Evolutionary conservation across 1,284 basidiomycete species (phyloP).

Genomic region (Agroathelia rolfsii): DNA sequence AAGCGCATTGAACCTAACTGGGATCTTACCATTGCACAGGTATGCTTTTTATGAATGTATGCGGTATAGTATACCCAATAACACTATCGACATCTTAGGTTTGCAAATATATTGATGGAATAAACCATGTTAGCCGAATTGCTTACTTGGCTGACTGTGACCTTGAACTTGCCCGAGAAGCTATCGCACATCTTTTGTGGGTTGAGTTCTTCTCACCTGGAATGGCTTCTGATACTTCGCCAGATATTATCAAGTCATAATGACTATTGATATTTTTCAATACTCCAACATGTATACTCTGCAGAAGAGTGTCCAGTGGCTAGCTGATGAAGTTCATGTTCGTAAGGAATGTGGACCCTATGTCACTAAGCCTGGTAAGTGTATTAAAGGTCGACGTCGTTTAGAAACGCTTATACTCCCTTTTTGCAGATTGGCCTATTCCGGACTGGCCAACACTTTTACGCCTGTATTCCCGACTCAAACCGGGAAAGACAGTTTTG

Average conservation of each 20-base stretch:
- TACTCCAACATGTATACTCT: constrained; percentile 97
- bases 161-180: constrained; percentile 72
- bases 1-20: constrained; percentile 84
- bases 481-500: constrained; percentile 74
- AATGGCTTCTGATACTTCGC: constrained; percentile 8
- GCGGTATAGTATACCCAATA: constrained; percentile 5
- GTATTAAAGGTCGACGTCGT: constrained; percentile 1
- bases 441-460: constrained; percentile 80
- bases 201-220: constrained; percentile 17
- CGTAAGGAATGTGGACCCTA: constrained; percentile 85
- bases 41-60: constrained; percentile 18
- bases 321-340: constrained; percentile 76
- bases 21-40: constrained; percentile 92
- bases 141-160: constrained; percentile 91
- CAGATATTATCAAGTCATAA: constrained; percentile 92
- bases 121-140: constrained; percentile 86
- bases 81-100: constrained; percentile 42
- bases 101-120: constrained; percentile 77
- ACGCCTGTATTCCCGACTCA: constrained; percentile 80
- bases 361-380: constrained; percentile 64
- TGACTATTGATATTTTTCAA: constrained; percentile 95
- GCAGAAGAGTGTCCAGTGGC: constrained; percentile 74
- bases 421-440: constrained; percentile 34
- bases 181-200: constrained; percentile 87
- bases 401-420: constrained; percentile 7